Conservation (phyloP, 2,329 filamentous ascomycete species). For the Hypoxylon sp. region DNA sequence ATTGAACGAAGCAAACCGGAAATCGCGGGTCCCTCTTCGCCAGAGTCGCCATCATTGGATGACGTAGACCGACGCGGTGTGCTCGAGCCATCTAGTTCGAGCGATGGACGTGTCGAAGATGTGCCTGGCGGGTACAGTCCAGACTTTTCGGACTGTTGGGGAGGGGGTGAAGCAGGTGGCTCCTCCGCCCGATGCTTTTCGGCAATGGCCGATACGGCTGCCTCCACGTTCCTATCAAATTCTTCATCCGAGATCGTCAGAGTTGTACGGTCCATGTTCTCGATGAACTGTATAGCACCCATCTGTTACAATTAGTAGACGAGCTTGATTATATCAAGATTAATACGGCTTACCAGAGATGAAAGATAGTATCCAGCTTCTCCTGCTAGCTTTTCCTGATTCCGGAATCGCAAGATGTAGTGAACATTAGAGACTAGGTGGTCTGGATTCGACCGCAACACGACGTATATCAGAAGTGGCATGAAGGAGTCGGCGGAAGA, state of each 20-base stretch:
- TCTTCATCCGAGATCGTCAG: conserved; percentile 95
- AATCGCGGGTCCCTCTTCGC: conserved; percentile 84
- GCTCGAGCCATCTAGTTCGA: conserved; percentile 57
- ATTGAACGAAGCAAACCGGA: conserved; percentile 90
- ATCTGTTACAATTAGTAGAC: conserved; percentile 64
- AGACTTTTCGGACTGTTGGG: conserved; percentile 63
- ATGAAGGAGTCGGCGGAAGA: conserved; percentile 97
- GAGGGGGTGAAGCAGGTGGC: conserved; percentile 59
- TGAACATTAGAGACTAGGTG: conserved; percentile 98
- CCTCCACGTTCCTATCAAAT: conserved; percentile 96
- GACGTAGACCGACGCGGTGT: conserved; percentile 70
- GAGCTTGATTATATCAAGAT: background rate
- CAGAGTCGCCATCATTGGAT: conserved; percentile 63
- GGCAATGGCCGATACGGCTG: conserved; percentile 93
- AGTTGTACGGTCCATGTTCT: conserved; percentile 93
- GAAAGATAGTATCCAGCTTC: conserved; percentile 99
- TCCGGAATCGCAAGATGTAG: conserved; percentile 96
- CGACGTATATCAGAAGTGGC: conserved; percentile 94
- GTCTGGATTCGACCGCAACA: conserved; percentile 93
- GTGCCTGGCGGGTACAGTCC: conserved; percentile 58
- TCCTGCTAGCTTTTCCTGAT: conserved; percentile 97
- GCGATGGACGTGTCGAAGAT: conserved; percentile 62
- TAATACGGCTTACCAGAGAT: conserved; percentile 75
- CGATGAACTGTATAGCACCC: conserved; percentile 96
- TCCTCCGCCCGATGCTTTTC: conserved; percentile 80